These are phyloP conservation scores for Colletotrichum shisoi DNA, from an alignment of 2,329 filamentous ascomycete species.

Conservation along the genomic window DNA sequence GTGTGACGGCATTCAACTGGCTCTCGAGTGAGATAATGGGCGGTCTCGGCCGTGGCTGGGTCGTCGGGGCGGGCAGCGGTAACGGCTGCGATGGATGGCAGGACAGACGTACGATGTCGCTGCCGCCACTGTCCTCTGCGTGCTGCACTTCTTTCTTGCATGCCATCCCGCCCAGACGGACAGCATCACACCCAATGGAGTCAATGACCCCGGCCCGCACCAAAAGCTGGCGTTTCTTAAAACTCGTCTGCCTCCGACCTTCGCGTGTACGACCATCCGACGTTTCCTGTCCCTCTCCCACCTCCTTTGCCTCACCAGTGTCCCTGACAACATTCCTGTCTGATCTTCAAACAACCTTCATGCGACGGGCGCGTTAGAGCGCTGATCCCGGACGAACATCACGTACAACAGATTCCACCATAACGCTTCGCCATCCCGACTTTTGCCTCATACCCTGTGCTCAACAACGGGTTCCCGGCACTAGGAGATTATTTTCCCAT, in stretches of 20 bases:
- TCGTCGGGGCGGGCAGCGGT: conserved; percentile 22
- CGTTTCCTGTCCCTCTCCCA: conserved; percentile 44
- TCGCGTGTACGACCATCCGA: conserved; percentile 25
- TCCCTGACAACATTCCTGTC: conserved; percentile 45
- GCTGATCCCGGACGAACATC: conserved; percentile 41
- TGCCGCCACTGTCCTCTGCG: conserved; percentile 26
- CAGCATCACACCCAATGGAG: not conserved
- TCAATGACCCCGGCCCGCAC: conserved; percentile 16
- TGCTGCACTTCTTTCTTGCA: conserved; percentile 38
- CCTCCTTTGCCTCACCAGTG: conserved; percentile 43
- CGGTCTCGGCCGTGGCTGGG: conserved; percentile 49
- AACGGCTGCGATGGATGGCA: conserved; percentile 8
- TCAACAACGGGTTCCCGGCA: conserved; percentile 37
- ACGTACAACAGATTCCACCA: conserved; percentile 36
- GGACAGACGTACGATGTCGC: conserved; percentile 28
- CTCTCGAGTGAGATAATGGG: conserved; percentile 41
- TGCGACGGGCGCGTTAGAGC: conserved; percentile 43
- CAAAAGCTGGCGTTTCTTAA: conserved; percentile 40
- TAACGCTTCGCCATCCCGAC: conserved; percentile 36
- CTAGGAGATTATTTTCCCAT: conserved; percentile 22
- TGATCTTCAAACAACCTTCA: conserved; percentile 50
- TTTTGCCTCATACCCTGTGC: conserved; percentile 28
- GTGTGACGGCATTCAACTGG: conserved; percentile 43
- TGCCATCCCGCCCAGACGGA: conserved; percentile 25
- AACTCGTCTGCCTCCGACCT: conserved; percentile 45